Evolutionary conservation across 2,329 filamentous ascomycete species (phyloP).

Genomic region (Aspergillus luchuensis): DNA sequence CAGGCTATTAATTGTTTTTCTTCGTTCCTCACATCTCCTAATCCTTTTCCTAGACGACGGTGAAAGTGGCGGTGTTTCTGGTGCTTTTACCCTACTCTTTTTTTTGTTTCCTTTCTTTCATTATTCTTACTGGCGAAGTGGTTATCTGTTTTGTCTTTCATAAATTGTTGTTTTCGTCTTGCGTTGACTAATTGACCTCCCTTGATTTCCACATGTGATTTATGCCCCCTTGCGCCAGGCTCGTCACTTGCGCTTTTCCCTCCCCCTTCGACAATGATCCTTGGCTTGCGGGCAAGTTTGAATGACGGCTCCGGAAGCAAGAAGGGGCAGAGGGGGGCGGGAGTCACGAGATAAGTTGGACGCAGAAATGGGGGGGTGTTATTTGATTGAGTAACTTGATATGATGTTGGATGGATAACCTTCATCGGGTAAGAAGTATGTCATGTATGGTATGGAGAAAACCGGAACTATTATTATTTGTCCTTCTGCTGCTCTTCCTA

Average conservation of each 20-base stretch:
- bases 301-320: constrained; percentile 17
- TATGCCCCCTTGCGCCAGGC: constrained; percentile 22
- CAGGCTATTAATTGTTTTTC: constrained; percentile 30
- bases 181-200: constrained; percentile 25
- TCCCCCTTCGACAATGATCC: constrained; percentile 12
- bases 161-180: constrained; percentile 28
- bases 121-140: constrained; percentile 38
- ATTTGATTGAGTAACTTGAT: constrained; percentile 21
- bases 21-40: constrained; percentile 34
- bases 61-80: constrained; percentile 42
- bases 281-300: constrained; percentile 20
- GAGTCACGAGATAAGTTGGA: constrained; percentile 3
- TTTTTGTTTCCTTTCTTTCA: constrained; percentile 15
- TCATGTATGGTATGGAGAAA: constrained; percentile 34
- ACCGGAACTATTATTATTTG: constrained; percentile 22
- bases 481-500: neutral
- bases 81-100: constrained; percentile 30
- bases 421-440: constrained; percentile 22
- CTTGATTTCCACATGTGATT: constrained; percentile 22
- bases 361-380: neutral
- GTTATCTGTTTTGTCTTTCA: constrained; percentile 29
- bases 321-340: neutral
- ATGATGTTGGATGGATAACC: constrained; percentile 23
- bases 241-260: constrained; percentile 14
- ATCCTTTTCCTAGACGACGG: constrained; percentile 37